Conservation (phyloP, 257 asterid genomes). For the Ligustrum vulgare region DNA sequence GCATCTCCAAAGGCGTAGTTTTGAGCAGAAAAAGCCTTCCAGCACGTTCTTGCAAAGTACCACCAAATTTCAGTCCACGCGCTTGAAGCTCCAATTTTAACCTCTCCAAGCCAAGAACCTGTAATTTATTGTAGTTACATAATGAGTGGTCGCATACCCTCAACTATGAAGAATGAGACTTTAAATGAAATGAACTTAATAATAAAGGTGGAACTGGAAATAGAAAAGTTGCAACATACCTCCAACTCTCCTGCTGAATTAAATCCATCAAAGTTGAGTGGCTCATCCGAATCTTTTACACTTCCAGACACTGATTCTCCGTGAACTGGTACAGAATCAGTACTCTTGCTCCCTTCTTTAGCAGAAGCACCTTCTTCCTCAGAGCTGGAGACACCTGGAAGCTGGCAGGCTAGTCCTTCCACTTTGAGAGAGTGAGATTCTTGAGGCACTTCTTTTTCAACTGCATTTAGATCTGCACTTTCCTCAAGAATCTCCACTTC, state of each 20-base stretch:
- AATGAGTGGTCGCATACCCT: not conserved
- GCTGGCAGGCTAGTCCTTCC: constrained; percentile 26
- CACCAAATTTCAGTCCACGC: constrained; percentile 76
- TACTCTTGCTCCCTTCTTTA: constrained; percentile 21
- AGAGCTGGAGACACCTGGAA: constrained; percentile 25
- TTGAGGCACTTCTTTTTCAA: constrained; percentile 25
- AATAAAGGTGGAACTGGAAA: not conserved
- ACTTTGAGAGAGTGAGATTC: constrained; percentile 27
- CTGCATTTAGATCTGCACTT: constrained; percentile 23
- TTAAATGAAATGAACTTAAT: not conserved
- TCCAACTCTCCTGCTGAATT: constrained; percentile 61
- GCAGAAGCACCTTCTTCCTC: constrained; percentile 32
- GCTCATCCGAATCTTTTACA: constrained; percentile 35
- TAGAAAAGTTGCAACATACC: constrained; percentile 34
- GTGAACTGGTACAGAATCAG: constrained; percentile 26
- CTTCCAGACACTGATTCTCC: constrained; percentile 33
- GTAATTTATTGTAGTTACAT: not conserved
- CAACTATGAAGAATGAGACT: not conserved
- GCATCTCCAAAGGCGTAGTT: constrained; percentile 65
- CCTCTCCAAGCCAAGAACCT: constrained; percentile 82
- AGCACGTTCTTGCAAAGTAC: constrained; percentile 84
- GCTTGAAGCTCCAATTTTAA: constrained; percentile 74
- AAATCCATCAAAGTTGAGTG: constrained; percentile 57
- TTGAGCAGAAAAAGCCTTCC: constrained; percentile 66
- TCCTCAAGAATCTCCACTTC: constrained; percentile 31